Base-by-base conservation (phyloP, 441 rosid species). In the Euphorbia schlechtendalii region DNA sequence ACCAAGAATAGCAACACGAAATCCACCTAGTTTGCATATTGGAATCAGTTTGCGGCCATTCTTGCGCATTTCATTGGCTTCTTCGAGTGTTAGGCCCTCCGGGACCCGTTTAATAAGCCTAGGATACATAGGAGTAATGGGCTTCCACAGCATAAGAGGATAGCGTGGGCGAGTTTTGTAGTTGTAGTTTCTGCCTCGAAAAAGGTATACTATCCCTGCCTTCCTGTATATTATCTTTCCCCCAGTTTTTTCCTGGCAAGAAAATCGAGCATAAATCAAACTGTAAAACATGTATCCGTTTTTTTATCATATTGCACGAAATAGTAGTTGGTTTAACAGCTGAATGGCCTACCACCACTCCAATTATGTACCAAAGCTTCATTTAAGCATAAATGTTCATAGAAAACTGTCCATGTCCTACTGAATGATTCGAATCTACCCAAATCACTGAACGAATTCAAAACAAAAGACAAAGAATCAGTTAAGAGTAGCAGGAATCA, bases 141-240 rank as follows among this genome's bases (percentile, higher is more conserved):
- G 97, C 65, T 80, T 90, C 98, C 98, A 93, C 76, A 90, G 66
- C 98, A 93, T 93, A 51, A 93, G 87, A 59, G 98, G 98, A 73
- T 85, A 88, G 1, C 74, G 88, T 0, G 91, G 96, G 34, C 90
- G 85, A 71, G 80, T 78, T 79, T 71, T 88, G 77, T 86, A 81
- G 78, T 88, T 88, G 71, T 90, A 93, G 74, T 93, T 93, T 80
- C 98, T 83, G 41, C 97, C 97, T 72, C 95, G 82, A 67, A 90
- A 93, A 45, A 93, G 91, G 56, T 69, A 93, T 28, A 93, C 24
- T 54, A 84, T 84, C 27, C 97, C 97, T 70, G 92, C 92, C 64
- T 74, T 80, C 71, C 88, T 76, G 70, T 80, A 80, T 70, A 93
- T 90, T 62, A 93, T 76, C 79, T 93, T 88, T 51, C 98, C 97